Conservation (phyloP, 225 moss, liverwort and hornwort genomes). For the Polytrichum formosum region DNA sequence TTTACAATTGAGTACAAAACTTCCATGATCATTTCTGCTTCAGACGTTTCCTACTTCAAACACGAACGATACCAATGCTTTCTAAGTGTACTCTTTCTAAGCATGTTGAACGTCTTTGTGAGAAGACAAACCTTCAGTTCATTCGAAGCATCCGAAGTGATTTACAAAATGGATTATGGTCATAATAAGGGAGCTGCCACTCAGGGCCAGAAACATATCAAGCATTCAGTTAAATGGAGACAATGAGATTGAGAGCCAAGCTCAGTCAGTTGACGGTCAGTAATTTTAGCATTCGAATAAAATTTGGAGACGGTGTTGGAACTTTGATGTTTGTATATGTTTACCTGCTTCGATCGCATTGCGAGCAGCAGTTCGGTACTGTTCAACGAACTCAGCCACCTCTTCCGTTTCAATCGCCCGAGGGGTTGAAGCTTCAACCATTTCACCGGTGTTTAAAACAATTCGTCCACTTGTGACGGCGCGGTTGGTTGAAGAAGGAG, state of each 20-base stretch:
- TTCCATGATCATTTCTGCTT: background rate
- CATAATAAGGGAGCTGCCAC: too few relatives aligned
- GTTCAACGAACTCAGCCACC: conserved; percentile 17
- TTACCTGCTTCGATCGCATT: conserved; percentile 32
- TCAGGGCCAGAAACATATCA: background rate
- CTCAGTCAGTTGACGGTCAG: background rate
- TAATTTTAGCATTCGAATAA: background rate
- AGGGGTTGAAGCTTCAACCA: conserved; percentile 9
- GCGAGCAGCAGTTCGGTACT: conserved; percentile 15
- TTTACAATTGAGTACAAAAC: background rate
- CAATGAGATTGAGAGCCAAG: background rate
- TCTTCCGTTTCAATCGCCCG: conserved; percentile 24
- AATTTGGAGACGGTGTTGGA: background rate
- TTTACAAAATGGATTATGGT: background rate
- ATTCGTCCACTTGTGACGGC: conserved; percentile 5
- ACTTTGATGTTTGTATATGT: too few relatives aligned
- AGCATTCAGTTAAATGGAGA: background rate
- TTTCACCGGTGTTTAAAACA: conserved; percentile 11
- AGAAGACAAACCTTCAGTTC: too few relatives aligned
- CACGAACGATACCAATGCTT: too few relatives aligned
- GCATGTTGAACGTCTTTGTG: too few relatives aligned
- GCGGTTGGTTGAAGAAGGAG: conserved; percentile 21
- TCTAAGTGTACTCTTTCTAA: too few relatives aligned
- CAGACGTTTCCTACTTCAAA: too few relatives aligned
- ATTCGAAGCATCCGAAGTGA: background rate